Percentiles rank a stretch among this genome's conserved stretches.
phyloP scores from a whole-genome alignment of 768 basidiomycete species.

The Strobilomyces dryophilus region DNA sequence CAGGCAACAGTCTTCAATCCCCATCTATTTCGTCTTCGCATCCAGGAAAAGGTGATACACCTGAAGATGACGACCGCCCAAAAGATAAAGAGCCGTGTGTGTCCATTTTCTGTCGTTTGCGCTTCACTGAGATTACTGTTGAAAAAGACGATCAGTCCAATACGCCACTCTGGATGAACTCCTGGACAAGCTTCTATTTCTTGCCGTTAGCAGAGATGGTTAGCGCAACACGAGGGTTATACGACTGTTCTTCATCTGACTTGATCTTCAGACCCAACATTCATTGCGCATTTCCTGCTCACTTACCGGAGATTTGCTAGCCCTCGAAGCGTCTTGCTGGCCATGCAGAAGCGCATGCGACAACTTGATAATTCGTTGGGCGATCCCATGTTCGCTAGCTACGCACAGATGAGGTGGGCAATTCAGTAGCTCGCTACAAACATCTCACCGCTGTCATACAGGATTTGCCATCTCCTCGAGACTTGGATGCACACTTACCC shows the following conservation, averaged over 20 bases:
- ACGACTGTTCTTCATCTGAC: conserved; percentile 13
- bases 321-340: conserved; percentile 73
- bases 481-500: conserved; percentile 75
- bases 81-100: conserved; percentile 55
- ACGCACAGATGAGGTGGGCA: conserved; percentile 78
- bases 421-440: not conserved
- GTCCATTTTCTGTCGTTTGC: not conserved
- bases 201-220: conserved; percentile 86
- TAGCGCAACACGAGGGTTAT: conserved; percentile 11
- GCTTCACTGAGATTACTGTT: conserved; percentile 10
- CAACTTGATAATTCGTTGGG: conserved; percentile 66
- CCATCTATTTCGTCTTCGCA: conserved; percentile 10
- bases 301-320: conserved; percentile 81
- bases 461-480: conserved; percentile 77
- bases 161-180: conserved; percentile 78
- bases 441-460: conserved; percentile 25
- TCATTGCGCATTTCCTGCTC: conserved; percentile 74
- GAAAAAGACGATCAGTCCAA: conserved; percentile 50
- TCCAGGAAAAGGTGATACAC: conserved; percentile 11
- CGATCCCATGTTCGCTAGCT: conserved; percentile 84
- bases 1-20: conserved; percentile 20
- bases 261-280: conserved; percentile 57
- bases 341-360: conserved; percentile 85
- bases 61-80: conserved; percentile 24
- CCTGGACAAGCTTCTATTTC: conserved; percentile 75